Conservation (phyloP, 2,329 filamentous ascomycete genomes). For the Apiospora aurea region DNA sequence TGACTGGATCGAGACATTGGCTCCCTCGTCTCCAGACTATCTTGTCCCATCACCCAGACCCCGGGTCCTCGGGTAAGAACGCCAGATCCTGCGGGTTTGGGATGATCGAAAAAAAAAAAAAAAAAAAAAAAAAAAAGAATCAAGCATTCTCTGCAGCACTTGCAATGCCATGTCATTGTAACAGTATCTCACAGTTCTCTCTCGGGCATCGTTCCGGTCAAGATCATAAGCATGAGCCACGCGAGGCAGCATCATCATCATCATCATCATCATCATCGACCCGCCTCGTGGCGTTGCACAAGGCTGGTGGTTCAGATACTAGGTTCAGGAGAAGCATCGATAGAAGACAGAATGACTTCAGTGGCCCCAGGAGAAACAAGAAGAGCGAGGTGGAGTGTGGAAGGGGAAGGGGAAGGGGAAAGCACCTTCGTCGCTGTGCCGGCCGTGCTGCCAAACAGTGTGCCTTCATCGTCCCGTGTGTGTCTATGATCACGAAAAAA, state of each 20-base stretch:
- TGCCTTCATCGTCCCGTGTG: neutral
- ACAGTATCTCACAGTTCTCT: neutral
- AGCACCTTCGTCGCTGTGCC: neutral
- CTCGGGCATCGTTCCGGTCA: neutral
- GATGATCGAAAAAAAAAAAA: neutral
- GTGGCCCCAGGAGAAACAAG: neutral
- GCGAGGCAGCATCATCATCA: neutral
- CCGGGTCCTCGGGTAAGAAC: neutral
- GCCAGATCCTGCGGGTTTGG: neutral
- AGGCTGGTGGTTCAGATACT: neutral
- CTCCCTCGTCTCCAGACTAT: neutral
- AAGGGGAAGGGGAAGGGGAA: neutral
- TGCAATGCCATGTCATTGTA: neutral
- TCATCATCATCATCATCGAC: neutral
- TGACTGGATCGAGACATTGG: neutral
- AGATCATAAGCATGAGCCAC: neutral
- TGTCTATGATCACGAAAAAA: constrained; percentile 1
- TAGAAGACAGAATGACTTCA: neutral
- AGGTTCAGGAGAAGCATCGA: neutral
- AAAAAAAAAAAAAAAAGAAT: neutral
- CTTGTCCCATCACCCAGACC: neutral
- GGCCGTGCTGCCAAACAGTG: neutral
- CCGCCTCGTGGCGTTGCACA: constrained; percentile 1
- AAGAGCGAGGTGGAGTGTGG: neutral
- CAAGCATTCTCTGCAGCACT: neutral